Evolutionary conservation across 2,329 filamentous ascomycete species (phyloP).

Genomic region (Colletotrichum siamense): DNA sequence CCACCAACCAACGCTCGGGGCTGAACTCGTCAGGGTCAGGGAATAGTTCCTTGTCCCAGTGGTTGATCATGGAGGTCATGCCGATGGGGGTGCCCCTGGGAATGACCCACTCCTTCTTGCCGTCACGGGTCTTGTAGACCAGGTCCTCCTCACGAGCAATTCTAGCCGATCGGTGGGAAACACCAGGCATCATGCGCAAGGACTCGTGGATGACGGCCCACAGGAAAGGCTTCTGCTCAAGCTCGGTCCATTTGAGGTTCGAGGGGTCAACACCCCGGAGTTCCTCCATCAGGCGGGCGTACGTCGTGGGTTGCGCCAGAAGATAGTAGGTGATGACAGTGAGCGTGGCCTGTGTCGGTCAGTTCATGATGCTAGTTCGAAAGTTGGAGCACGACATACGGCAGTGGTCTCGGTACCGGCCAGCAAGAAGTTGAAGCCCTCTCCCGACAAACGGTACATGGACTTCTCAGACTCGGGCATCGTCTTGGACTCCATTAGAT

Average conservation of each 20-base stretch:
- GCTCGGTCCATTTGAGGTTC: slow-evolving; percentile 29
- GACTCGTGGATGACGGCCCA: slow-evolving; percentile 27
- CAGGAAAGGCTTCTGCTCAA: slow-evolving; percentile 46
- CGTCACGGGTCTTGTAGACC: slow-evolving; percentile 25
- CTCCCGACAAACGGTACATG: slow-evolving; percentile 14
- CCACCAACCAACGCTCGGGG: slow-evolving; percentile 29
- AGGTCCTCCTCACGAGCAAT: slow-evolving; percentile 26
- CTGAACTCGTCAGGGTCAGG: slow-evolving; percentile 23
- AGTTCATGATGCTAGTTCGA: neutral
- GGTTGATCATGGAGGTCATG: slow-evolving; percentile 25
- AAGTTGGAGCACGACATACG: slow-evolving; percentile 4
- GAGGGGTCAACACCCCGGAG: slow-evolving; percentile 28
- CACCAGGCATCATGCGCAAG: slow-evolving; percentile 27
- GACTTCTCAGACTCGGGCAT: slow-evolving; percentile 19
- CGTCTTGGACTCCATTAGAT: slow-evolving; percentile 28
- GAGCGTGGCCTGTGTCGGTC: slow-evolving; percentile 26
- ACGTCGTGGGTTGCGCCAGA: slow-evolving; percentile 27
- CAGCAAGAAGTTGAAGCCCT: slow-evolving; percentile 44
- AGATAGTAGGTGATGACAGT: slow-evolving; percentile 32
- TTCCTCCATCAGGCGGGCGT: slow-evolving; percentile 29
- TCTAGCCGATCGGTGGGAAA: slow-evolving; percentile 22
- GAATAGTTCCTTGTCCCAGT: slow-evolving; percentile 24
- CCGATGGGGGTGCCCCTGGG: slow-evolving; percentile 24
- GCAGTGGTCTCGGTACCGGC: slow-evolving; percentile 59
- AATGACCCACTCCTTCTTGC: slow-evolving; percentile 22